Base-by-base conservation (phyloP, 805 yeast species). In the Komagataella ulmi region DNA sequence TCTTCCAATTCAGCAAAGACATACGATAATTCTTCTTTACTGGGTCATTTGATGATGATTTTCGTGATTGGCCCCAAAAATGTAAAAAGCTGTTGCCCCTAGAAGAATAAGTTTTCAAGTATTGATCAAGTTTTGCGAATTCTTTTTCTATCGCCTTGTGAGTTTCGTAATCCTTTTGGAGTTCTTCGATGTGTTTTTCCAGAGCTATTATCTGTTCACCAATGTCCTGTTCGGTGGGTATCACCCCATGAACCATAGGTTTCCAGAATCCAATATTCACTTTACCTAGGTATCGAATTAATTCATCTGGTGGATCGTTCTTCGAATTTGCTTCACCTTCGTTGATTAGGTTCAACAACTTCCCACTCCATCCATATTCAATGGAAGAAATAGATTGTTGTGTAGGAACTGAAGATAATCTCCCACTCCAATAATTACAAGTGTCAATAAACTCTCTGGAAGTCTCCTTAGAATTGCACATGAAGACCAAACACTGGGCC, bases 381-480 rank as follows among this genome's bases (percentile, higher is more conserved):
- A 82, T 76, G 5, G 91, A 81, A 2, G 88, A 80, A 36, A 86
- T 73, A 55, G 84, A 80, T 52, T 80, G 83, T 59, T 82, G 85
- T 0, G 81, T 73, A 3, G 96, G 96, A 18, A 87, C 82, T 14
- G 89, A 83, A 6, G 95, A 83, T 44, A 85, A 76, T 56, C 93
- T 76, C 1, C 91, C 86, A 2, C 95, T 87, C 96, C 97, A 89
- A 63, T 86, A 89, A 64, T 88, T 89, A 65, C 93, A 82, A 4
- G 91, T 80, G 57, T 83, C 77, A 17, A 85, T 79, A 64, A 78
- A 87, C 60, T 80, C 85, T 46, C 69, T 66, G 0, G 96, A 93
- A 53, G 78, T 77, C 57, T 81, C 85, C 21, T 69, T 62, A 12
- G 87, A 79, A 83, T 83, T 0, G 88, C 80, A 64, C 79, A 81